phyloP scores from a whole-genome alignment of 805 yeast genomes.

The Metschnikowia drakensbergensis region DNA sequence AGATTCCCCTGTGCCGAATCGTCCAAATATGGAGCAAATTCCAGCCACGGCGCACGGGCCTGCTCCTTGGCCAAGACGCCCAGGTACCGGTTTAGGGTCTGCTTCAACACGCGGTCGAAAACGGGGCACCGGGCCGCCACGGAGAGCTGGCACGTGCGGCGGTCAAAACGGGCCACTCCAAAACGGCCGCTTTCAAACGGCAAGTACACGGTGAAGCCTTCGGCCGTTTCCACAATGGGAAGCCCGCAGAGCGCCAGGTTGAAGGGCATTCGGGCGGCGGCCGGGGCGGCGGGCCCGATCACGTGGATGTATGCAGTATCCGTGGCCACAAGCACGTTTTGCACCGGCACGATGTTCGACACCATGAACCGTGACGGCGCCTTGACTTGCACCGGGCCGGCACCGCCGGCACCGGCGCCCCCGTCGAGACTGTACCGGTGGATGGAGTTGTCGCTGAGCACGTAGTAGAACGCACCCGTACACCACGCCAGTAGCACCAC shows the following conservation, averaged over 20 bases:
- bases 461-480: slow-evolving; percentile 9
- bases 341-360: slow-evolving; percentile 8
- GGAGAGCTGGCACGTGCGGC: neutral
- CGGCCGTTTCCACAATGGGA: neutral
- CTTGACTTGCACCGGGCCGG: slow-evolving; percentile 4
- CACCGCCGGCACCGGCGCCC: neutral
- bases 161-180: slow-evolving; percentile 3
- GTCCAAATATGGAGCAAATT: slow-evolving; percentile 19
- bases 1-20: slow-evolving; percentile 27
- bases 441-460: slow-evolving; percentile 20
- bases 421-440: slow-evolving; percentile 5
- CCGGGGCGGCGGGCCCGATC: neutral
- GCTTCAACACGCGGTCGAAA: slow-evolving; percentile 19
- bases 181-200: slow-evolving; percentile 14
- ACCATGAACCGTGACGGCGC: slow-evolving; percentile 13
- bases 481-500: slow-evolving; percentile 18
- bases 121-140: slow-evolving; percentile 1
- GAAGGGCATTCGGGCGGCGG: slow-evolving; percentile 7
- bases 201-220: neutral
- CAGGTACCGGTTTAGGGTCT: slow-evolving; percentile 18
- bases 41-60: slow-evolving; percentile 13
- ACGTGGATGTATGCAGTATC: slow-evolving; percentile 10
- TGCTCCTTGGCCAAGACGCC: slow-evolving; percentile 12
- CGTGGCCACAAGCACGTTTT: slow-evolving; percentile 3
- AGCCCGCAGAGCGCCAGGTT: slow-evolving; percentile 8